phyloP scores from a whole-genome alignment of 179 eudicot species.

The Corrigiola litoralis region DNA sequence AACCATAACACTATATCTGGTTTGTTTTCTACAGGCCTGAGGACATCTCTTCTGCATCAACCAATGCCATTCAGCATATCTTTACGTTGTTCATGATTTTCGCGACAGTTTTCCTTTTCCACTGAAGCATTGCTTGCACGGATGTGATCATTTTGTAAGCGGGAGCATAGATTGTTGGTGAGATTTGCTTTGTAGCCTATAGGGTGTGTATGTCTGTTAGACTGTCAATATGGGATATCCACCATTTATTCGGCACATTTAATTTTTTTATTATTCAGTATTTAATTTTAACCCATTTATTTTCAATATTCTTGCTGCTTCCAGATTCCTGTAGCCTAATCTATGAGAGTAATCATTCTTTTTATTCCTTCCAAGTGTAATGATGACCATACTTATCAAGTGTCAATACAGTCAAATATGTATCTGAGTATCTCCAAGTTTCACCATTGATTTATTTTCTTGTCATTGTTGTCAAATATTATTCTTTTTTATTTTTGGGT shows the following conservation, averaged over 20 bases:
- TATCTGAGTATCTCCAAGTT: neutral
- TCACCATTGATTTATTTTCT: neutral
- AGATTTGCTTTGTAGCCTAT: constrained; percentile 13
- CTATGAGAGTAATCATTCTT: constrained; percentile 33
- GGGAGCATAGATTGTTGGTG: constrained; percentile 27
- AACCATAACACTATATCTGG: neutral
- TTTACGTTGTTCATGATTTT: constrained; percentile 33
- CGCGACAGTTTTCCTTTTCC: constrained; percentile 27
- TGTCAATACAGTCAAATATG: constrained; percentile 19
- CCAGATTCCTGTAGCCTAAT: constrained; percentile 24
- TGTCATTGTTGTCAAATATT: neutral
- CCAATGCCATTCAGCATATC: constrained; percentile 24
- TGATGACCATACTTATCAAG: constrained; percentile 15
- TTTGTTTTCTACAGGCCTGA: constrained; percentile 46
- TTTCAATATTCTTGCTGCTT: constrained; percentile 20
- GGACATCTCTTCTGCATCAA: constrained; percentile 45
- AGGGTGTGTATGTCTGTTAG: constrained; percentile 18
- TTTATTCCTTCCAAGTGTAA: constrained; percentile 29
- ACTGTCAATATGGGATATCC: constrained; percentile 28
- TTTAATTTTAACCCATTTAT: constrained; percentile 3
- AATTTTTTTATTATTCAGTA: constrained; percentile 1
- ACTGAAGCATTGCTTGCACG: constrained; percentile 3
- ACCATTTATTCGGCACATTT: constrained; percentile 9
- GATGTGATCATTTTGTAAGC: constrained; percentile 6
- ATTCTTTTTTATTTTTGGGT: too few relatives aligned